Evolutionary conservation across 2,329 filamentous ascomycete genomes (phyloP).

Genomic region (Diaporthe australafricana): DNA sequence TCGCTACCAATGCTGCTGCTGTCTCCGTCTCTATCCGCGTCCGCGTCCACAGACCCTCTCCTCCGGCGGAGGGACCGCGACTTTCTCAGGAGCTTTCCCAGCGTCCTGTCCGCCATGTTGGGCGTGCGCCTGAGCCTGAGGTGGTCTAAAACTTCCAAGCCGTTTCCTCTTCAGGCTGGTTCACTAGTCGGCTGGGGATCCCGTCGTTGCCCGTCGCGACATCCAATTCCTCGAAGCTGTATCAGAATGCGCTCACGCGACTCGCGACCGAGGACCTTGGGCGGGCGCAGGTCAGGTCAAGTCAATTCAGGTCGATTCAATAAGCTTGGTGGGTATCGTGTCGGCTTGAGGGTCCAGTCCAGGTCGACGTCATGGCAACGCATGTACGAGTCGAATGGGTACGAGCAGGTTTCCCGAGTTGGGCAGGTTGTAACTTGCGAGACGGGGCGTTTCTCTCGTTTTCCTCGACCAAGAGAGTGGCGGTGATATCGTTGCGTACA

Average conservation of each 20-base stretch:
- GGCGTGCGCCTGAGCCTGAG: not conserved
- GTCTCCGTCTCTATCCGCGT: slow-evolving; percentile 52
- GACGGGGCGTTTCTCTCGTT: not conserved
- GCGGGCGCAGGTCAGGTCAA: not conserved
- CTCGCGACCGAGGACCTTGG: not conserved
- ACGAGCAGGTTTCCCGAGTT: not conserved
- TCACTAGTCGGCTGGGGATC: not conserved
- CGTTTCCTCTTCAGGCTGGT: slow-evolving; percentile 22
- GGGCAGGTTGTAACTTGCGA: not conserved
- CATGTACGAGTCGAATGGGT: slow-evolving; percentile 2
- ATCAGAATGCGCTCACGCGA: slow-evolving; percentile 2
- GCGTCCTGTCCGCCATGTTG: slow-evolving; percentile 47
- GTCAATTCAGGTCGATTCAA: not conserved
- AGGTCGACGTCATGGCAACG: slow-evolving; percentile 19
- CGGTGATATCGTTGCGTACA: not conserved
- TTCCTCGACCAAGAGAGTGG: not conserved
- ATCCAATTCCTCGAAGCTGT: not conserved
- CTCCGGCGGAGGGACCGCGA: slow-evolving; percentile 60
- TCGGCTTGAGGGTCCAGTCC: not conserved
- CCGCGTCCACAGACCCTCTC: slow-evolving; percentile 46
- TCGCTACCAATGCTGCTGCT: slow-evolving; percentile 42
- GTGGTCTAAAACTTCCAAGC: slow-evolving; percentile 5
- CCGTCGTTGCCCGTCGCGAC: not conserved
- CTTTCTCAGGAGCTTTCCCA: slow-evolving; percentile 66
- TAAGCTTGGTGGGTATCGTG: not conserved